phyloP scores from a whole-genome alignment of 768 basidiomycete species.

The Serendipita sp. region DNA sequence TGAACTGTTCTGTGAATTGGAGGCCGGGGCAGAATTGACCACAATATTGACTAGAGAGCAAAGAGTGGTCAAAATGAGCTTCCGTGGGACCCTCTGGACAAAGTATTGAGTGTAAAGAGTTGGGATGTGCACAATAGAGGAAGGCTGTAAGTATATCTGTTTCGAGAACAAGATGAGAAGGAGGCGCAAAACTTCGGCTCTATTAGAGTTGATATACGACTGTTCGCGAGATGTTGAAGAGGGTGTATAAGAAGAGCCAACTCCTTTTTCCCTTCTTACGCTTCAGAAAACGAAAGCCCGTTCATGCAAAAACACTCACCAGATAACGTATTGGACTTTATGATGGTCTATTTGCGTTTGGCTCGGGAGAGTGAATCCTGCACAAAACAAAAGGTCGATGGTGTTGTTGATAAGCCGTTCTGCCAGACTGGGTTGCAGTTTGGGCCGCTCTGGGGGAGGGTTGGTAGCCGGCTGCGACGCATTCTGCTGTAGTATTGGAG shows the following conservation, averaged over 20 bases:
- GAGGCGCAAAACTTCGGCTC: constrained; percentile 77
- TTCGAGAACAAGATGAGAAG: constrained; percentile 77
- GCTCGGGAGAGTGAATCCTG: constrained; percentile 78
- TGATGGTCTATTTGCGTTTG: constrained; percentile 62
- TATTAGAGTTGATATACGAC: constrained; percentile 48
- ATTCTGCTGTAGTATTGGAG: constrained; percentile 9
- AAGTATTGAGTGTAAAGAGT: constrained; percentile 57
- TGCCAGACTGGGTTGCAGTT: constrained; percentile 45
- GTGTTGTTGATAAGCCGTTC: constrained; percentile 65
- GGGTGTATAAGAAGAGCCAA: constrained; percentile 71
- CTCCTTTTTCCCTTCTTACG: constrained; percentile 70
- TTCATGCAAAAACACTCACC: constrained; percentile 32
- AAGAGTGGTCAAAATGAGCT: constrained; percentile 76
- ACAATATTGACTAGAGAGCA: constrained; percentile 89
- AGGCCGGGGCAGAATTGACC: constrained; percentile 42
- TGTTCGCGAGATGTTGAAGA: constrained; percentile 33
- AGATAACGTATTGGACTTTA: constrained; percentile 76
- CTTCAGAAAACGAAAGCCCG: constrained; percentile 2
- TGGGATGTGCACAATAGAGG: constrained; percentile 50
- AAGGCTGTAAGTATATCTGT: constrained; percentile 70
- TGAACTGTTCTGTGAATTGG: constrained; percentile 7
- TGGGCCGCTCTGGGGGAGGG: constrained; percentile 10
- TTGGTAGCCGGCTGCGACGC: constrained; percentile 9
- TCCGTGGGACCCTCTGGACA: constrained; percentile 57
- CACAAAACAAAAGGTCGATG: constrained; percentile 81